These are phyloP conservation scores for Aureobasidium subglaciale DNA, from an alignment of 2,329 filamentous ascomycete species.

Conservation along the genomic window DNA sequence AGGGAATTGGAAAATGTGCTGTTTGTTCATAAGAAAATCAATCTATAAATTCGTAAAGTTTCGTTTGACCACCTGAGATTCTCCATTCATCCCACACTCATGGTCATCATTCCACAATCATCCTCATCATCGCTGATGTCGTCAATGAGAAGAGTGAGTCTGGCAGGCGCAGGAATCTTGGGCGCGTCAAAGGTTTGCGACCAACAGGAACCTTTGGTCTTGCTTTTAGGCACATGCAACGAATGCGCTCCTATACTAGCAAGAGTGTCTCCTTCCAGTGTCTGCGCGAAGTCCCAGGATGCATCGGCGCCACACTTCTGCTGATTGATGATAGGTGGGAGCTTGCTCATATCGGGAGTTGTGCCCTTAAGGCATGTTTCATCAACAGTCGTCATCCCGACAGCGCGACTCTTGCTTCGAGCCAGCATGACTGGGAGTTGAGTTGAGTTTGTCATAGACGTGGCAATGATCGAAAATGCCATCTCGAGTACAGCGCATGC, in stretches of 20 bases:
- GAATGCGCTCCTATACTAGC: background rate
- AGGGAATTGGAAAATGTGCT: background rate
- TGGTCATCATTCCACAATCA: too few relatives aligned
- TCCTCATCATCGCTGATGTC: constrained; percentile 9
- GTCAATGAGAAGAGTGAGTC: constrained; percentile 1
- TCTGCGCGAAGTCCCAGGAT: background rate
- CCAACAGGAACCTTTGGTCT: background rate
- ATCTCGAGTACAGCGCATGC: constrained; percentile 28
- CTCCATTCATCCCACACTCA: background rate
- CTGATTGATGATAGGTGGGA: background rate
- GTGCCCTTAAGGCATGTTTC: background rate
- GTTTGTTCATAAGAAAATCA: background rate
- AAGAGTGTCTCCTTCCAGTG: background rate
- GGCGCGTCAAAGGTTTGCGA: background rate
- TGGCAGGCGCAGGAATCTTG: background rate
- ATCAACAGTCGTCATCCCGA: too few relatives aligned
- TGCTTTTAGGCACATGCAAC: background rate
- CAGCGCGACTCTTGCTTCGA: background rate
- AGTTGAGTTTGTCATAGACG: background rate
- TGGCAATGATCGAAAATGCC: constrained; percentile 20
- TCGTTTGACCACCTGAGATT: background rate
- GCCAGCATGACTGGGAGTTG: background rate
- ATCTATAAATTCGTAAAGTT: background rate
- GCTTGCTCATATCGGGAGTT: background rate
- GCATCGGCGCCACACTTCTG: background rate